Percentiles rank a stretch among this genome's conserved stretches.
Conservation (phyloP, 331 rosid genomes). For the Stylosanthes scabra region DNA sequence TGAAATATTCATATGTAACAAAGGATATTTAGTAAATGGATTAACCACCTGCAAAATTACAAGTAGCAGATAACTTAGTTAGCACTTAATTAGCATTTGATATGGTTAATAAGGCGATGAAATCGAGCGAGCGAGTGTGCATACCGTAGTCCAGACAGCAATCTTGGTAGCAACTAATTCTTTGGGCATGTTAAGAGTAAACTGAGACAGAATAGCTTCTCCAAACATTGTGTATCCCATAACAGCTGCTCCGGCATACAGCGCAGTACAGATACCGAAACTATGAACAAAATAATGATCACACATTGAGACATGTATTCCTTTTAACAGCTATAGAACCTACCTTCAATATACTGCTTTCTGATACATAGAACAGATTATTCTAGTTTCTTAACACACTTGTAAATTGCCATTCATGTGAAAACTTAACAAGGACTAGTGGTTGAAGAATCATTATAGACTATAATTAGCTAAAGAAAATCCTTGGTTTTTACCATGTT, state of each 20-base stretch:
- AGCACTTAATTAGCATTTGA: constrained; percentile 23
- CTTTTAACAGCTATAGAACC: constrained; percentile 22
- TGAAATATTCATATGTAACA: not conserved
- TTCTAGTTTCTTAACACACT: constrained; percentile 3
- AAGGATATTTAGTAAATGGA: constrained; percentile 99
- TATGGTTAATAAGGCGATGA: constrained; percentile 18
- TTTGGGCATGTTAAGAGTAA: constrained; percentile 94
- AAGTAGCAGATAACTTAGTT: constrained; percentile 35
- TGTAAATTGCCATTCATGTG: constrained; percentile 8
- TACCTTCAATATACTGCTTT: not conserved
- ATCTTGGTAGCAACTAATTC: constrained; percentile 86
- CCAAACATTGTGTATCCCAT: constrained; percentile 99
- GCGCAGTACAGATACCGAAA: constrained; percentile 69
- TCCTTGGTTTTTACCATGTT: constrained; percentile 65
- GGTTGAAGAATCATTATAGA: not conserved
- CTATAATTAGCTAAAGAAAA: not conserved
- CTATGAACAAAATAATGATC: constrained; percentile 45
- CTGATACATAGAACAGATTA: constrained; percentile 4
- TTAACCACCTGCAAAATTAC: constrained; percentile 89
- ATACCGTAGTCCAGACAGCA: constrained; percentile 99
- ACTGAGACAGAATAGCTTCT: constrained; percentile 77
- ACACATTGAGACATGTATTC: constrained; percentile 37
- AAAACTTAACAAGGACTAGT: no score
- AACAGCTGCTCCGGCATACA: constrained; percentile 87
- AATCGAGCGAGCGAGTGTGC: constrained; percentile 14